Conservation (phyloP, 345 rosid species). For the Jatropha curcas region DNA sequence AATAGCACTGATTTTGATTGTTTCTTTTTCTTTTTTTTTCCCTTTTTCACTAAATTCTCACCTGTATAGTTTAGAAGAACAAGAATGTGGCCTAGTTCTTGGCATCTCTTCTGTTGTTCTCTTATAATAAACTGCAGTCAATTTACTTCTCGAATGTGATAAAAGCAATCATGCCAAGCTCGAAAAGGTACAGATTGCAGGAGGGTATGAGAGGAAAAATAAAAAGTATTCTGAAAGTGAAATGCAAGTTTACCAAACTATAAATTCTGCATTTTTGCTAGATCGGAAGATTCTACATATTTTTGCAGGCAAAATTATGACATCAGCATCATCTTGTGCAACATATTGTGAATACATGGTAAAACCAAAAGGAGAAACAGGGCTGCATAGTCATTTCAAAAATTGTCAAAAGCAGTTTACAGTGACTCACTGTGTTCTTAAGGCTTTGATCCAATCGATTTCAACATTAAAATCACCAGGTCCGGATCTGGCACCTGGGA, state of each 20-base stretch:
- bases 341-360: background rate
- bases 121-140: too few species aligned
- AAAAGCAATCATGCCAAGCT: too few species aligned
- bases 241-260: too few species aligned
- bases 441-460: conserved; percentile 87
- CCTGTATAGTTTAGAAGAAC: too few species aligned
- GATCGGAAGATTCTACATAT: background rate
- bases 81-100: too few species aligned
- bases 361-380: background rate
- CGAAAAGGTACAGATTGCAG: too few species aligned
- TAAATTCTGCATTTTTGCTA: background rate
- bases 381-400: background rate
- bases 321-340: background rate
- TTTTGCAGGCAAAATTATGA: background rate
- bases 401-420: background rate
- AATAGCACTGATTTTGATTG: background rate
- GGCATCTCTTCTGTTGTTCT: too few species aligned
- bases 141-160: too few species aligned
- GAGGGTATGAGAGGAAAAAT: too few species aligned
- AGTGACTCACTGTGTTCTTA: conserved; percentile 27
- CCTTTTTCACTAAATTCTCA: too few species aligned
- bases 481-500: conserved; percentile 67
- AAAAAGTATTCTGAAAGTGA: too few species aligned
- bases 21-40: background rate
- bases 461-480: conserved; percentile 78